Evolutionary conservation across 306 rosid species (phyloP).

Genomic region (Abrus precatorius): DNA sequence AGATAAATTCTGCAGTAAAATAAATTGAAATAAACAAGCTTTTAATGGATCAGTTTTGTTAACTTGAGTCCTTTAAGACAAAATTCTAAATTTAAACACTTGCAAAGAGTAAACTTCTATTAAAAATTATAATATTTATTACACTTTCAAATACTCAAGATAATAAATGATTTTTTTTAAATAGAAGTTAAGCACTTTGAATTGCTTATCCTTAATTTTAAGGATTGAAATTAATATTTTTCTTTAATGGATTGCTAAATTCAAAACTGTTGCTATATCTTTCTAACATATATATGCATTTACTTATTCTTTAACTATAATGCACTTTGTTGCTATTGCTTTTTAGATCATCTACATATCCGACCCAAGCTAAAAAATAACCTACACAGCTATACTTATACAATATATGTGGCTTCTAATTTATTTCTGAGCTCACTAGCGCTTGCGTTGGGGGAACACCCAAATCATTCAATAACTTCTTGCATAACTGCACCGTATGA

Average conservation of each 20-base stretch:
- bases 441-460: constrained; percentile 64
- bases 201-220: too few species aligned
- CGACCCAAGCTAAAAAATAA: background rate
- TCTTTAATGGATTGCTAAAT: background rate
- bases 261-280: constrained; percentile 21
- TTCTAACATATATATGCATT: background rate
- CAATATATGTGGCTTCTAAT: constrained; percentile 28
- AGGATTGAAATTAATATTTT: too few species aligned
- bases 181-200: too few species aligned
- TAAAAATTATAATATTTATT: too few species aligned
- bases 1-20: too few species aligned
- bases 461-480: constrained; percentile 74
- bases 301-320: background rate
- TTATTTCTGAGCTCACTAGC: constrained; percentile 47
- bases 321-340: constrained; percentile 16
- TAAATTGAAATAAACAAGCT: too few species aligned
- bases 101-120: too few species aligned
- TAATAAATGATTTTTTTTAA: too few species aligned
- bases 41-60: background rate
- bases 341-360: constrained; percentile 20
- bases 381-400: background rate
- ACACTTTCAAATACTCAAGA: too few species aligned
- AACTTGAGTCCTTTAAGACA: too few species aligned
- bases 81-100: too few species aligned
- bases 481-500: constrained; percentile 72